Evolutionary conservation across 169 alveolate species (phyloP).

Genomic region (Theileria parva): DNA sequence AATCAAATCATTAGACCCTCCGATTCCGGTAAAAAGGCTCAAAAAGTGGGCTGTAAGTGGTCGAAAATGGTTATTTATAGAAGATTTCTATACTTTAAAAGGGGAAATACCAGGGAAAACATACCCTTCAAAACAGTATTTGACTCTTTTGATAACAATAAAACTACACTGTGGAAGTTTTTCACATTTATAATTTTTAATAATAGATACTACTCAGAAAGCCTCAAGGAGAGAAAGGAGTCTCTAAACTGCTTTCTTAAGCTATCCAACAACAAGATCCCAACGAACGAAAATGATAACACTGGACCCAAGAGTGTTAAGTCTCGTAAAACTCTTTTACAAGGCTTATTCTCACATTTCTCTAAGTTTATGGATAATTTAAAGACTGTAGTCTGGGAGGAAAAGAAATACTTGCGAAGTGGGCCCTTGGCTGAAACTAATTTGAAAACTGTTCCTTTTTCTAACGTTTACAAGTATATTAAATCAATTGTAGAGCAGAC

Average conservation of each 20-base stretch:
- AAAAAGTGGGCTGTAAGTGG: not conserved
- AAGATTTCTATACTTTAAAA: not conserved
- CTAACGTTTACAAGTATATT: slow-evolving; percentile 16
- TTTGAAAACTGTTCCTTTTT: slow-evolving; percentile 1
- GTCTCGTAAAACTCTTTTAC: not conserved
- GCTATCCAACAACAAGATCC: not conserved
- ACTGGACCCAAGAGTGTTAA: slow-evolving; percentile 1
- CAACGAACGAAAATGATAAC: not conserved
- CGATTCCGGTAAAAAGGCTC: not conserved
- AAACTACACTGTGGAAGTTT: slow-evolving; percentile 3
- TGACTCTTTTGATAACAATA: not conserved
- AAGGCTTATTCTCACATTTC: slow-evolving; percentile 29
- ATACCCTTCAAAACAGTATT: not conserved
- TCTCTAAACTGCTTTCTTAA: slow-evolving; percentile 7
- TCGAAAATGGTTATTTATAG: slow-evolving; percentile 7
- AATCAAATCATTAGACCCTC: slow-evolving; percentile 5
- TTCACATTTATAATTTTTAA: slow-evolving; percentile 21
- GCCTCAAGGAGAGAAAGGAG: slow-evolving; percentile 15
- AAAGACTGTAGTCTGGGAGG: slow-evolving; percentile 14
- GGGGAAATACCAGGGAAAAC: not conserved
- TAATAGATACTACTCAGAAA: slow-evolving; percentile 1
- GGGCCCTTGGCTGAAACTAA: slow-evolving; percentile 12
- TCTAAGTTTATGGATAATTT: slow-evolving; percentile 7
- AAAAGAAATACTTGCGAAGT: not conserved
- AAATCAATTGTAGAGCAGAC: slow-evolving; percentile 16